Base-by-base conservation (phyloP, 148 eudicot species). In the Chenopodium suecicum region DNA sequence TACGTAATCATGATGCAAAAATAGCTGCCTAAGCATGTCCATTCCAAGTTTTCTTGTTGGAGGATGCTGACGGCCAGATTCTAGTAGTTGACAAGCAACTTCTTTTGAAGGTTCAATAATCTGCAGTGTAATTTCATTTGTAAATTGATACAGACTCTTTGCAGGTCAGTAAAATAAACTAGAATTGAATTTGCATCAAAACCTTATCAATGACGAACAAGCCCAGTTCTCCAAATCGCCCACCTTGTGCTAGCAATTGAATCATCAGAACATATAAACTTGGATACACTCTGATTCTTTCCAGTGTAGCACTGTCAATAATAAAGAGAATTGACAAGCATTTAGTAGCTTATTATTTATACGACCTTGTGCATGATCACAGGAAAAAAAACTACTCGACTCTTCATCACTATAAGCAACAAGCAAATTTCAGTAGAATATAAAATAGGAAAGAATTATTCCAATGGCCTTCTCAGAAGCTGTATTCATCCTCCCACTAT, bases 41-140 rank as follows among this genome's bases (percentile, higher is more conserved):
- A 94, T 89, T 25, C 98, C 98, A 79, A 94, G 83, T 88, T 94
- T 96, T 86, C 93, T 88, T 66, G 91, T 91, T 66, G 85, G 93
- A 50, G 74, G 79, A 85, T 92, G 90, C 86, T 88, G 89, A 60
- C 88, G 89, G 46, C 98, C 99, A 77, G 90, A 88, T 77, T 92
- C 98, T 50, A 94, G 83, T 22, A 96, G 89, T 86, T 94, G 95
- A 80, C 87, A 48, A 37, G 99, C 99, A 71, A 92, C 99, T 87
- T 96, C 99, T 87, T 91, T 94, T 11, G 99, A 92, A 71, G 95
- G 93, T 88, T 96, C 99, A 73, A 96, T 86, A 85, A 96, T 92
- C 99, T 96, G 91, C 87, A 85, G 19, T 34, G 20, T 63, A 75
- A 65, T 4, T 23, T 52, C 60, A 29, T 65, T 37, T 22, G 34